phyloP scores from a whole-genome alignment of 2,329 filamentous ascomycete genomes.

The Blumeria graminis region DNA sequence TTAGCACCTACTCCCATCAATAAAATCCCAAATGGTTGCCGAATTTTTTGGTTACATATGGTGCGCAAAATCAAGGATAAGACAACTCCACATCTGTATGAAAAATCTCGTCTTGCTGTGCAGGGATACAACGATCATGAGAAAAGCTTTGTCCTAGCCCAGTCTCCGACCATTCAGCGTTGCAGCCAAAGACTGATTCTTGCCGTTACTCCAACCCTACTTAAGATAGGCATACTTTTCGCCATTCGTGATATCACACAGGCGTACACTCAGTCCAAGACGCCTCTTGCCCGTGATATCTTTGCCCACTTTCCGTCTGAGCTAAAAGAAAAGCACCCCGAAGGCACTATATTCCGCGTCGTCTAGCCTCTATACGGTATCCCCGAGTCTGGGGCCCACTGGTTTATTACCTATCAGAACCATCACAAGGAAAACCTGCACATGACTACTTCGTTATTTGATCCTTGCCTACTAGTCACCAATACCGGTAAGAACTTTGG shows the following conservation, averaged over 20 bases:
- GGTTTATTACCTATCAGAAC: not conserved
- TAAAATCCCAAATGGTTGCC: not conserved
- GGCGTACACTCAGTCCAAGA: not conserved
- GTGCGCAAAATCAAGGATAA: not conserved
- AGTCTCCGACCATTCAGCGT: not conserved
- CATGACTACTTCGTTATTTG: not conserved
- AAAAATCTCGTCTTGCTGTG: not conserved
- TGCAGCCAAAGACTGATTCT: not conserved
- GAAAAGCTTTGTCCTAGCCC: not conserved
- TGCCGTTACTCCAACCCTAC: not conserved
- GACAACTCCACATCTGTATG: not conserved
- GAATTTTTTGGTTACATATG: not conserved
- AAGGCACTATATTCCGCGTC: constrained; percentile 3
- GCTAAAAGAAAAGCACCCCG: not conserved
- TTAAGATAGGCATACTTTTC: not conserved
- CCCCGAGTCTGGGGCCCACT: not conserved
- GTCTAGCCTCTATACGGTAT: not conserved
- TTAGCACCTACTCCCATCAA: not conserved
- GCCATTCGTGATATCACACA: not conserved
- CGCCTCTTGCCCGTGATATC: not conserved
- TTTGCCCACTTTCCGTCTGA: not conserved
- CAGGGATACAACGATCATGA: not conserved
- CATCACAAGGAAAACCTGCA: not conserved
- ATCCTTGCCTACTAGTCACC: not conserved
- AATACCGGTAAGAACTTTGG: not conserved